These are phyloP conservation scores for Carnegiea gigantea DNA, from an alignment of 179 eudicot genomes.

Conservation along the genomic window DNA sequence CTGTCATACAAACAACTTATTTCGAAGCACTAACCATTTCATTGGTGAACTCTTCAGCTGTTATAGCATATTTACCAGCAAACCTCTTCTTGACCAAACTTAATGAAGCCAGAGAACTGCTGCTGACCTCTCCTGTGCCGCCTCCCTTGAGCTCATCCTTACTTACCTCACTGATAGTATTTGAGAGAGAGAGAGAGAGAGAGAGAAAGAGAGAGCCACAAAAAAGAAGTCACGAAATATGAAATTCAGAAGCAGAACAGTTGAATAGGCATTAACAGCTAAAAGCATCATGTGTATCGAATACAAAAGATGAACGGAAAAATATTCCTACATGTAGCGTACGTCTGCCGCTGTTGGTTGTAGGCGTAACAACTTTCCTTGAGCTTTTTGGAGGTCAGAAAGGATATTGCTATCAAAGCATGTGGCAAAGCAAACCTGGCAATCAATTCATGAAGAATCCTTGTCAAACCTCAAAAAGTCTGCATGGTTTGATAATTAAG, in stretches of 20 bases:
- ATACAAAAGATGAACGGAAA: not conserved
- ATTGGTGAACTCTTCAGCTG: slow-evolving; percentile 81
- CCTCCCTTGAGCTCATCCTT: slow-evolving; percentile 51
- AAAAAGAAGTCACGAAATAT: not conserved
- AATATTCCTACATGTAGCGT: slow-evolving; percentile 56
- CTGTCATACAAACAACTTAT: slow-evolving; percentile 16
- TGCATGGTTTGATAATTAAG: not conserved
- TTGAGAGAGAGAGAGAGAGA: slow-evolving; percentile 5
- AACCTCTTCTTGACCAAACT: slow-evolving; percentile 73
- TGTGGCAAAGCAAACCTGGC: slow-evolving; percentile 94
- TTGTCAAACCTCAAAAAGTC: not conserved
- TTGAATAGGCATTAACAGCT: too few species aligned
- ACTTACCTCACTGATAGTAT: slow-evolving; percentile 52
- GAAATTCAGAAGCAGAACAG: not conserved
- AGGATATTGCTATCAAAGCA: slow-evolving; percentile 83
- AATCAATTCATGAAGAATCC: not conserved
- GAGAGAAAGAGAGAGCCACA: slow-evolving; percentile 5
- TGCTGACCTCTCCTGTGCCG: slow-evolving; percentile 42
- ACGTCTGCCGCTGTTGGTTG: slow-evolving; percentile 85
- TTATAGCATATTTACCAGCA: slow-evolving; percentile 82
- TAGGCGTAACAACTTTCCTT: slow-evolving; percentile 74
- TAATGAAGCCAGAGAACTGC: slow-evolving; percentile 48
- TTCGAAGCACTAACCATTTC: slow-evolving; percentile 61
- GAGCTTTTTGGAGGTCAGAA: slow-evolving; percentile 69
- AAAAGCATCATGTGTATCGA: not conserved